phyloP scores from a whole-genome alignment of 2,329 filamentous ascomycete species.

The Aspergillus japonicus region DNA sequence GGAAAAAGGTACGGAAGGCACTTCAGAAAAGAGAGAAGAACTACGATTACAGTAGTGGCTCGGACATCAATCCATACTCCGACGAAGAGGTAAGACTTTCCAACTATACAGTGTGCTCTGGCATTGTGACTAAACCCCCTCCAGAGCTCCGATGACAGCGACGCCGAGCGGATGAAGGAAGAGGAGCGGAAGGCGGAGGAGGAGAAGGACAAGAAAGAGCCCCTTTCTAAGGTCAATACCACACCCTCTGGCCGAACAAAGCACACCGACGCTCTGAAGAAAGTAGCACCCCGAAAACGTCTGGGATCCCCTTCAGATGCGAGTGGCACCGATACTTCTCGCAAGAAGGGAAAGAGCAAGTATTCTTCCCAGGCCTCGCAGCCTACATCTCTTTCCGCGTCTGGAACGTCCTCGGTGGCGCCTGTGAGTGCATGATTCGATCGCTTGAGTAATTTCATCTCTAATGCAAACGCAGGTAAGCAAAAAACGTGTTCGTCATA shows the following conservation, averaged over 20 bases:
- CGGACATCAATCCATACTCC: constrained; percentile 57
- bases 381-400: constrained; percentile 57
- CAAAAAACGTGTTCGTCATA: constrained; percentile 51
- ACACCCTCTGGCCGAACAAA: constrained; percentile 62
- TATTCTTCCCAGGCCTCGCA: constrained; percentile 42
- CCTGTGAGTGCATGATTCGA: constrained; percentile 30
- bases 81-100: constrained; percentile 47
- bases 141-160: constrained; percentile 61
- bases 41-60: constrained; percentile 77
- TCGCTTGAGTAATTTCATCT: not conserved
- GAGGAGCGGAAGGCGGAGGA: constrained; percentile 60
- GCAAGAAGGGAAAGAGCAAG: constrained; percentile 76
- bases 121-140: not conserved
- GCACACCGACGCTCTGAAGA: constrained; percentile 53
- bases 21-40: constrained; percentile 84
- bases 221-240: constrained; percentile 68
- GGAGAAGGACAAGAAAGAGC: constrained; percentile 53
- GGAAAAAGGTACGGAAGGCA: constrained; percentile 76
- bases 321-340: constrained; percentile 83
- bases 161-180: constrained; percentile 62
- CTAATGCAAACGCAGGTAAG: constrained; percentile 39
- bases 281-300: constrained; percentile 69
- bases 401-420: constrained; percentile 61
- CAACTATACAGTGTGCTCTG: not conserved
- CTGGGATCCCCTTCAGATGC: constrained; percentile 88